Evolutionary conservation across 2,329 filamentous ascomycete species (phyloP), one percentile per base, ranked within the genome.

Genomic region (Arthrobotrys megalospora): DNA sequence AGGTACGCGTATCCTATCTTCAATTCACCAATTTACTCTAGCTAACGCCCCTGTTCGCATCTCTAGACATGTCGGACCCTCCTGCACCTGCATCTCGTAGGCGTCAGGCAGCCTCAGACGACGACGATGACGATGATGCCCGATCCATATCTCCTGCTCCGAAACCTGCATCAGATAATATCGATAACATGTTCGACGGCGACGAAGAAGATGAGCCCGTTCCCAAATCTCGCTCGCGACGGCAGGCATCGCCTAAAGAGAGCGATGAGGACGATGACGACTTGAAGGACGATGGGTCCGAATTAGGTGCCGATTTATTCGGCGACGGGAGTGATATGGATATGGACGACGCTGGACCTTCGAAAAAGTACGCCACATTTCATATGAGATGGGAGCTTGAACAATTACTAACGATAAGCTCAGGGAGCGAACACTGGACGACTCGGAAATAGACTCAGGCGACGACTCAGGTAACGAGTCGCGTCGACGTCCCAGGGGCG

Each of bases 91-190:
- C 60, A n/a, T 52, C 73, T 34, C 73, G 66, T 8, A 45, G 67
- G 28, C 75, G 67, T 34, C 32, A 21, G 16, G 67, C 43, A 28
- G 60, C 60, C 19, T 78, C 73, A 3, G 73, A 78, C 47, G 67
- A 77, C 24, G 75, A 78, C 6, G 73, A 77, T 28, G 66, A 70
- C n/a, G 53, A 70, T 34, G 66, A 70, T 41, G 58, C 41, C 6
- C 53, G 64, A 36, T 78, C 75, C 68, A 45, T 81, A 50, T 75
- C 81, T 71, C 52, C 80, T 38, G 3, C 81, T 79, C 47, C 81
- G 65, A 62, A 82, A 24, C 11, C 81, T 72, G 21, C 81, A 75
- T 12, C 80, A 64, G 67, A 81, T 80, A 10, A 79, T 10, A 36
- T 72, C 10, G 67, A 72, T 2, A 64, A 72, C 12, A 78, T 78